Evolutionary conservation across 176 grass and related monocot species (phyloP).

Genomic region (Aegilops speltoides): DNA sequence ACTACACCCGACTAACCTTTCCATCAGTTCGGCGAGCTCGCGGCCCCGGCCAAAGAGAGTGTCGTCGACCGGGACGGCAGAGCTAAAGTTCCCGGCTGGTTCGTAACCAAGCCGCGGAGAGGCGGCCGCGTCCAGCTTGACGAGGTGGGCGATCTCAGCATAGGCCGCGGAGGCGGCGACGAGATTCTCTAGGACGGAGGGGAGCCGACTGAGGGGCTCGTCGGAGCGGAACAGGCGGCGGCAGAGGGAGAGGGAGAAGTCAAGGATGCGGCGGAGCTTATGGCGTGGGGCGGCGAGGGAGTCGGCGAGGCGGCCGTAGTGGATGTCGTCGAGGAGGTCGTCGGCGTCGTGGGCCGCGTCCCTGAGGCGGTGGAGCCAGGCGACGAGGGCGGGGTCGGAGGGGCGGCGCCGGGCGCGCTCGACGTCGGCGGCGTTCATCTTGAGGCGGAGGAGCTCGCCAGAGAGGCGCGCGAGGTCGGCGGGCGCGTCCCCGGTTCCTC

Average conservation of each 20-base stretch:
- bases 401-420: conserved; percentile 12
- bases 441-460: background rate
- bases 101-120: background rate
- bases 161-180: background rate
- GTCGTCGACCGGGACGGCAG: background rate
- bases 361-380: conserved; percentile 19
- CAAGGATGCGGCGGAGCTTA: conserved; percentile 9
- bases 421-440: background rate
- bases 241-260: background rate
- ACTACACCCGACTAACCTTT: background rate
- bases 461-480: conserved; percentile 25
- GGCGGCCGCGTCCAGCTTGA: background rate
- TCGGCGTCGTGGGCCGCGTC: conserved; percentile 30
- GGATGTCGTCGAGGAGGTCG: conserved; percentile 32
- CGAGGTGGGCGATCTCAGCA: background rate
- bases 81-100: background rate
- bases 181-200: conserved; percentile 31
- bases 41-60: background rate
- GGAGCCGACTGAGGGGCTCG: background rate
- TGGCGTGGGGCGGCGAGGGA: background rate
- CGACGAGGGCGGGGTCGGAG: background rate
- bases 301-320: background rate
- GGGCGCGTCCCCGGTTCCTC: background rate
- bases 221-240: background rate
- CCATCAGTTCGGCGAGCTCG: conserved; percentile 20